Base-by-base conservation (phyloP, 2,329 filamentous ascomycete species). In the Trichocomaceae sp. region DNA sequence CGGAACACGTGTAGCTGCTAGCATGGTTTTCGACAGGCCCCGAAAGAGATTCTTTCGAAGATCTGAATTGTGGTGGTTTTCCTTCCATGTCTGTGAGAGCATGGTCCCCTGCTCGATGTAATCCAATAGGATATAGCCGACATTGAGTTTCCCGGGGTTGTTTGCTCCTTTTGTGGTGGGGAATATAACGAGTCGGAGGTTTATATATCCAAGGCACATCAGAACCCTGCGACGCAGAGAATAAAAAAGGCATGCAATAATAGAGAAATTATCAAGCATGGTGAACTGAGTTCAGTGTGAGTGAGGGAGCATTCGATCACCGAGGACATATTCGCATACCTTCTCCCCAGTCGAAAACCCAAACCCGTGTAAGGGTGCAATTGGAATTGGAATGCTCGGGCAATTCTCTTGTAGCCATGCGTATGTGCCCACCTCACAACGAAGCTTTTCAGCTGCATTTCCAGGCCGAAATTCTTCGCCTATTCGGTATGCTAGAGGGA, bases 391-490 rank as follows among this genome's bases (percentile, higher is more conserved):
- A 6, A 67, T 52, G 26, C 57, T 55, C 13, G 62, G 64, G 52
- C 63, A 66, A 20, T 64, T 60, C 39, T 62, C 55, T 44, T 62
- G 54, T n/a, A 66, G 56, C 64, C 62, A 68, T 33, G 59, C 58
- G 57, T 66, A 69, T 15, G 64, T 63, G 6, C 54, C 62, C 13
- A 59, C 65, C 49, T 69, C 64, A 57, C 60, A 67, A 23, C 52
- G 50, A 33, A 66, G 46, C 50, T 67, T 69, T 55, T 67, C 64
- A 56, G 66, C 64, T 10, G 50, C 54, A 52, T 66, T 68, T 10
- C 63, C 63, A 15, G 64, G 60, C 20, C 55, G 35, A 42, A 55
- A 58, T 1, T 48, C 47, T 17, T 68, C 63, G 2, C 61, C 65
- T 5, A 64, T 47, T 8, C 57, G 57, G 46, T 66, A 64, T 7